Evolutionary conservation across 73 alveolate species (phyloP), one percentile per base, ranked within the genome.

Genomic region (Paramecium biaurelia): DNA sequence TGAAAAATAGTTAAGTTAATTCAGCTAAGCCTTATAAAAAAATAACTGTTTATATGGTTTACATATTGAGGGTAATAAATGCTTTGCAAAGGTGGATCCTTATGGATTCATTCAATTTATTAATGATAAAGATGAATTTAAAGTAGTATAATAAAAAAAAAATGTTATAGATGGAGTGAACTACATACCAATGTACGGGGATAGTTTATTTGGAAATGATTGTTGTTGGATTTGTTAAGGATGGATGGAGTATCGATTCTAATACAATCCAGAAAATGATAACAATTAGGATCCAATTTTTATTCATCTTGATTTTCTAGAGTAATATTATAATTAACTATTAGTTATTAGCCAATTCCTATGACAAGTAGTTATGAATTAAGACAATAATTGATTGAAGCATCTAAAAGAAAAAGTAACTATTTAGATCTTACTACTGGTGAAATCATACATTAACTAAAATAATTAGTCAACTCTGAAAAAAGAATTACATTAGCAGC

Each of bases 221-320:
- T 43, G 90, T 34, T 79, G 90, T 47, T 79, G 90, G 90, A 79
- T 79, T 79, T 79, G 90, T 30, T 79, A 79, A 79, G 90, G 90
- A 9, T 79, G 90, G 90, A 79, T 45, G 72, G 90, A 79, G 37
- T 24, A 79, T 79, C 45, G 90, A 79, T 79, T 79, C 15, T 12
- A 30, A 23, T 79, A 18, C 28, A 24, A 24, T 23, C 90, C 90
- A 24, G 76, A 38, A 23, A 43, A 38, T 30, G 70, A 79, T 23
- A 79, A 7, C 32, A 26, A 41, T 41, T 24, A 79, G 8, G 74
- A 30, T 43, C 70, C 90, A 24, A 79, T 79, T 5, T 79, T 79
- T 23, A 20, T 79, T 11, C 90, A 79, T 45, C 56, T 79, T 21
- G 90, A 79, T 79, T 79, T 79, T 23, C 24, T 79, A 63, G 84